Base-by-base conservation (phyloP, 2,329 filamentous ascomycete genomes). In the Xylariales sp. region DNA sequence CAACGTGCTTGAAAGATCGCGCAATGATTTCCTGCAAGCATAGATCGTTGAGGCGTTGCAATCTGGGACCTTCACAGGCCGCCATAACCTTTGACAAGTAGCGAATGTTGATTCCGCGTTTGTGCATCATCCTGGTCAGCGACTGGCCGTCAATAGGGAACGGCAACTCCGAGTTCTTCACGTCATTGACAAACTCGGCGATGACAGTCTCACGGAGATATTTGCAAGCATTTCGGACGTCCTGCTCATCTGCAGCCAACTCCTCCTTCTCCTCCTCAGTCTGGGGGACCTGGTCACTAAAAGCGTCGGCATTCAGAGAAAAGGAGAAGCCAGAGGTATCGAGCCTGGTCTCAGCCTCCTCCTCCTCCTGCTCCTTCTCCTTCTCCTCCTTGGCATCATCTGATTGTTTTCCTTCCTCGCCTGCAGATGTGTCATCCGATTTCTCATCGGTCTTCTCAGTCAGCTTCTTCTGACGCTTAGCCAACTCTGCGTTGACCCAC, bases 111-210 rank as follows among this genome's bases (percentile, higher is more conserved):
- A 98, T 90, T 65, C 93, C 93, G 29, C 91, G 87, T 73, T 95
- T 95, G 71, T 98, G 93, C 56, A 98, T 74, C 36, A 96, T 77
- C 48, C 83, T 81, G 53, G 85, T 88, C 41, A 98, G 72, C 15
- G 91, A 96, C 55, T 86, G 79, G n/a, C 93, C 93, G 53, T 98
- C 94, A 88, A 97, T 96, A 11, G 93, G 93, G 70, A 97, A 97
- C 53, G 91, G 93, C 49, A 95, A 84, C 50, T 98, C 91, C 6
- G 88, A 90, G 48, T 95, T 88, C 56, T 85, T 84, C 41, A 98
- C 76, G 54, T 98, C 91, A 45, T 84, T 81, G 41, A 97, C 66
- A 40, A 98, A 73, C 40, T 85, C 79, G n/a, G 91, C 89, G 47
- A 98, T 85, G 38, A 88, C 78, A 43, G 84, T 82, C 7, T 81